Conservation (phyloP, 805 yeast genomes). For the Starmerella apis region DNA sequence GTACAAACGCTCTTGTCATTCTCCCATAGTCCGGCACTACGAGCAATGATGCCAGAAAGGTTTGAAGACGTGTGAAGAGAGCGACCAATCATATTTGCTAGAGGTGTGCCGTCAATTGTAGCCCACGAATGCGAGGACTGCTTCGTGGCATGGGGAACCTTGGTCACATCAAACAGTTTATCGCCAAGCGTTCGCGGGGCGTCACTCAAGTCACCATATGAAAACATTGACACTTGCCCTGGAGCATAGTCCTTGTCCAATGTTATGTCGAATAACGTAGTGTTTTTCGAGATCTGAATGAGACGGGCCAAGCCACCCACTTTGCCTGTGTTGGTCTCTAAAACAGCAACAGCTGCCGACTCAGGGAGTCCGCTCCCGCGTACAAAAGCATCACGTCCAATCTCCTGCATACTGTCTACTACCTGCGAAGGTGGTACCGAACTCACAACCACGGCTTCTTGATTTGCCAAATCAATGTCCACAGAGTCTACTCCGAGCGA, state of each 20-base stretch:
- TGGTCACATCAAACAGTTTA: conserved; percentile 11
- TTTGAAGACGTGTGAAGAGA: conserved; percentile 18
- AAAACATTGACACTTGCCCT: conserved; percentile 51
- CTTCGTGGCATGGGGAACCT: not conserved
- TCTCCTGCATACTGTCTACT: conserved; percentile 53
- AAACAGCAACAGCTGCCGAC: conserved; percentile 81
- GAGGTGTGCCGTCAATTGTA: conserved; percentile 6
- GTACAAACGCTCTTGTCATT: conserved; percentile 87
- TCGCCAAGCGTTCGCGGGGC: conserved; percentile 32
- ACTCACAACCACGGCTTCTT: conserved; percentile 61
- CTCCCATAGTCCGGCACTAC: conserved; percentile 97
- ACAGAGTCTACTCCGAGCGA: conserved; percentile 39
- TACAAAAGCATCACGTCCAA: conserved; percentile 83
- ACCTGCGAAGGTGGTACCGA: conserved; percentile 65
- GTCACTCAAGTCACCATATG: conserved; percentile 63
- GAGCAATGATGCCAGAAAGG: conserved; percentile 79
- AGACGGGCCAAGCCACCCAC: conserved; percentile 83
- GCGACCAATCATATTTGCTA: conserved; percentile 24
- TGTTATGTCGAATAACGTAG: conserved; percentile 65
- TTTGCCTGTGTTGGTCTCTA: conserved; percentile 57
- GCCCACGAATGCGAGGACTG: conserved; percentile 13
- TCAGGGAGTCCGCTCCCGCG: conserved; percentile 84
- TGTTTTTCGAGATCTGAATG: conserved; percentile 48
- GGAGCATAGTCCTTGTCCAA: conserved; percentile 36
- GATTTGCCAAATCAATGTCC: conserved; percentile 47